phyloP scores from a whole-genome alignment of 2,329 filamentous ascomycete species.

The Pseudogymnoascus destructans region DNA sequence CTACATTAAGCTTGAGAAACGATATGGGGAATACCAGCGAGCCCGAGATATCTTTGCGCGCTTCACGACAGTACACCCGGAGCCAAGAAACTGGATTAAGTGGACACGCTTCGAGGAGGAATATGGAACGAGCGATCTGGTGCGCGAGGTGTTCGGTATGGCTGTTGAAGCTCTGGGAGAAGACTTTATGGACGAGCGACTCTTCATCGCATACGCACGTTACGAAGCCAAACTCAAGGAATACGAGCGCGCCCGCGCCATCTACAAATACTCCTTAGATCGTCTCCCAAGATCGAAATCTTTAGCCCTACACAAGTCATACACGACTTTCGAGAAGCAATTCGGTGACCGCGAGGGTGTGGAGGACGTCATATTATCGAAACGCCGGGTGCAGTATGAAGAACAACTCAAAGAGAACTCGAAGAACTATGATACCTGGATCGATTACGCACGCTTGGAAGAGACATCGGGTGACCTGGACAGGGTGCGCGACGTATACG shows the following conservation, averaged over 20 bases:
- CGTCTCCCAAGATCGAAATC: constrained; percentile 81
- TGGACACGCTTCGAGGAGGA: constrained; percentile 98
- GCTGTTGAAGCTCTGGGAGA: constrained; percentile 85
- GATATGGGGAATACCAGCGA: constrained; percentile 82
- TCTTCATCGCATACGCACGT: constrained; percentile 91
- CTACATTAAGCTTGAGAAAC: constrained; percentile 94
- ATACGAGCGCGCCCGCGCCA: constrained; percentile 81
- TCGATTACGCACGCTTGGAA: constrained; percentile 85
- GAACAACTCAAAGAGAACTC: constrained; percentile 87
- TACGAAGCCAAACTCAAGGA: constrained; percentile 94
- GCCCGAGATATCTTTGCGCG: constrained; percentile 82
- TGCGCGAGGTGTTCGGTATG: constrained; percentile 79
- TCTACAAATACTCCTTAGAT: constrained; percentile 94
- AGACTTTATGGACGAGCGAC: constrained; percentile 88
- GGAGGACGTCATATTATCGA: constrained; percentile 90
- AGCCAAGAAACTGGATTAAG: constrained; percentile 95
- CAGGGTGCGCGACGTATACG: constrained; percentile 82
- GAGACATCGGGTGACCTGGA: constrained; percentile 73
- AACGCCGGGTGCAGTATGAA: constrained; percentile 85
- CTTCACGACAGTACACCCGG: constrained; percentile 85
- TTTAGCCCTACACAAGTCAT: constrained; percentile 74
- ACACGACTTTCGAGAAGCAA: constrained; percentile 97
- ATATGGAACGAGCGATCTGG: constrained; percentile 78
- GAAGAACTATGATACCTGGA: constrained; percentile 95
- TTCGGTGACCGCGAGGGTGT: constrained; percentile 88